A percentile compares a stretch with the other conserved stretches of the same genome.
These are phyloP conservation scores for Hypoxylon fuscum DNA, from an alignment of 495 filamentous ascomycete species.

Conservation along the genomic window DNA sequence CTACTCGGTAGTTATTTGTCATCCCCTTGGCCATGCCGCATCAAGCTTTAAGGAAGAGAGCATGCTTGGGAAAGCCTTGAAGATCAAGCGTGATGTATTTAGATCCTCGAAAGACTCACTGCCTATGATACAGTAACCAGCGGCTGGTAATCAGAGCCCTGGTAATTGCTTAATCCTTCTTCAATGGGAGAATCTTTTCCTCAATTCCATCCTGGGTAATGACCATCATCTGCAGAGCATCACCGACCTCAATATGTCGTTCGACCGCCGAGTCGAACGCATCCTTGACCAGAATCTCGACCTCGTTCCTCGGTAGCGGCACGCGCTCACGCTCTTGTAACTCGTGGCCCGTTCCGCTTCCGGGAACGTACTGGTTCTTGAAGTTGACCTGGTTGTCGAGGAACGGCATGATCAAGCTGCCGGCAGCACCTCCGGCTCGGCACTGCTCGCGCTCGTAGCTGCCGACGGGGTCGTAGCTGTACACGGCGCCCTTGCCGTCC, in stretches of 20 bases:
- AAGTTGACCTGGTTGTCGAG: slow-evolving; percentile 99
- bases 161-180: slow-evolving; percentile 76
- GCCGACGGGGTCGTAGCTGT: slow-evolving; percentile 97
- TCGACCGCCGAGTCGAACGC: slow-evolving; percentile 98
- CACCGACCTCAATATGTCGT: slow-evolving; percentile 98
- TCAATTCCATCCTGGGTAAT: slow-evolving; percentile 88
- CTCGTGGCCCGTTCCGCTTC: slow-evolving; percentile 84
- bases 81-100: slow-evolving; percentile 32
- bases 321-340: slow-evolving; percentile 73
- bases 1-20: no score
- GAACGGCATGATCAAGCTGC: slow-evolving; percentile 98
- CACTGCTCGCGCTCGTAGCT: slow-evolving; percentile 97
- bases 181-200: slow-evolving; percentile 83
- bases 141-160: slow-evolving; percentile 21
- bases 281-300: slow-evolving; percentile 90
- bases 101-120: slow-evolving; percentile 27
- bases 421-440: slow-evolving; percentile 92
- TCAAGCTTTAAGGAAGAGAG: no score
- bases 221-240: slow-evolving; percentile 94
- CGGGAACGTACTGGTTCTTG: slow-evolving; percentile 97
- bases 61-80: background rate
- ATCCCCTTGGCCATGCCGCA: no score
- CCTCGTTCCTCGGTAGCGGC: slow-evolving; percentile 72
- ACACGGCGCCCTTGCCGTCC: slow-evolving; percentile 91
- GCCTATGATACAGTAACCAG: slow-evolving; percentile 39